Percentiles rank a stretch among this genome's conserved stretches.
Evolutionary conservation across 148 eudicot species (phyloP).

Genomic region (Euryodendron excelsum): DNA sequence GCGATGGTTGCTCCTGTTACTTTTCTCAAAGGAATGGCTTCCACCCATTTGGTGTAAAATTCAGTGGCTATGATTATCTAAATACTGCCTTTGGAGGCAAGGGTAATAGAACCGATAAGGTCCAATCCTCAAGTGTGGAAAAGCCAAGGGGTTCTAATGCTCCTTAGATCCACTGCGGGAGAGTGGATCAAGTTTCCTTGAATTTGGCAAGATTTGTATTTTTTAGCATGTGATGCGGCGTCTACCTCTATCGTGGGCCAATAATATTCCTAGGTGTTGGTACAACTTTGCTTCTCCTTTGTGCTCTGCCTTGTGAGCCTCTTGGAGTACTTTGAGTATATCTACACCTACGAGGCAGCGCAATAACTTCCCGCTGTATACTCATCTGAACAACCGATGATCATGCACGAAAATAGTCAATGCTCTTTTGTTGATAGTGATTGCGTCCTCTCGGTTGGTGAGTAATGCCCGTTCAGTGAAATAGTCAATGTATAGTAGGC

Average conservation of each 20-base stretch:
- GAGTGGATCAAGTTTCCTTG: not conserved
- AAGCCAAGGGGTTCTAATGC: not conserved
- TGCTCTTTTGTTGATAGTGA: not conserved
- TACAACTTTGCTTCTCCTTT: not conserved
- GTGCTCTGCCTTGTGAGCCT: not conserved
- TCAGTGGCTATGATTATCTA: no score
- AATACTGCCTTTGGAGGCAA: not conserved
- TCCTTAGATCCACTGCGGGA: not conserved
- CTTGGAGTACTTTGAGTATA: not conserved
- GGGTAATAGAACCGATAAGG: not conserved
- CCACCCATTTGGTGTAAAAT: not conserved
- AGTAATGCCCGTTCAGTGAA: not conserved
- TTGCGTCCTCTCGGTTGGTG: not conserved
- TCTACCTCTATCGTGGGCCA: constrained; percentile 6
- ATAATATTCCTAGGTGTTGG: not conserved
- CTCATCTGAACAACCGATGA: not conserved
- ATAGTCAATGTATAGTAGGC: not conserved
- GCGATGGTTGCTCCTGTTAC: not conserved
- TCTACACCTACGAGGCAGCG: not conserved
- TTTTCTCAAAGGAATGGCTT: not conserved
- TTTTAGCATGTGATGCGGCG: not conserved
- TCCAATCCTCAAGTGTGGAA: not conserved
- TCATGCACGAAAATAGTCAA: not conserved
- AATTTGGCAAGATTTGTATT: no score
- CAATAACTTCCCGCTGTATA: not conserved